Evolutionary conservation across 2,329 filamentous ascomycete genomes (phyloP), one percentile per base, ranked within the genome.

Genomic region (Aspergillus unguis): DNA sequence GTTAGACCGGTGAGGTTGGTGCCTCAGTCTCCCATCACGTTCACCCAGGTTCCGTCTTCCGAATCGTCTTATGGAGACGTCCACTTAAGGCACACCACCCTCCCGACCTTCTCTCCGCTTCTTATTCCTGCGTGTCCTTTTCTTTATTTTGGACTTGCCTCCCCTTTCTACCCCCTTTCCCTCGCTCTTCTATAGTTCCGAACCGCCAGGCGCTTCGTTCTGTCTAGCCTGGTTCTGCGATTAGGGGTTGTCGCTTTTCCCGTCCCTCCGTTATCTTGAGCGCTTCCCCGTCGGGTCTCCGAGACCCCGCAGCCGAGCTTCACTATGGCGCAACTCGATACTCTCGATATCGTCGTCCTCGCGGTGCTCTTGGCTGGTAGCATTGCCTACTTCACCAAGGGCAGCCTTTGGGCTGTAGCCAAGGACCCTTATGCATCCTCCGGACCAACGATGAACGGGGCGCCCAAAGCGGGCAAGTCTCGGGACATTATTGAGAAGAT

Each of bases 381-480:
- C 44, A 71, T 92, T 56, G 94, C 92, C 68, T 99, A 97, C 77
- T 95, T 99, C 76, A 97, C 94, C 62, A 99, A 99, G 72, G 94
- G 94, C 66, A 94, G 87, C 60, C 86, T 94, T 73, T 99, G 67
- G 67, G 92, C 83, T 28, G 81, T 95, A 48, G 81, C 83, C 60
- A 94, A 94, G 70, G 91, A 96, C 70, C 90, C 92, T 26, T 96
- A 96, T 73, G 88, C 89, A 61, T 83, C 80, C 65, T 84, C 87
- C 47, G 84, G 90, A 64, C 56, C 62, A 25, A 57, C 64, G 5
- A 80, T 85, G 64, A 85, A 83, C 70, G 82, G 83, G 67, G 83
- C 81, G 60, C 80, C 80, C 59, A 95, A 90, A 76, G 80, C 87
- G 7, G 90, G 86, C 62, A 92, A 91, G 78, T 92, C 92, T 55